These are phyloP conservation scores for Hebeloma cylindrosporum DNA, from an alignment of 768 basidiomycete genomes.

Conservation along the genomic window DNA sequence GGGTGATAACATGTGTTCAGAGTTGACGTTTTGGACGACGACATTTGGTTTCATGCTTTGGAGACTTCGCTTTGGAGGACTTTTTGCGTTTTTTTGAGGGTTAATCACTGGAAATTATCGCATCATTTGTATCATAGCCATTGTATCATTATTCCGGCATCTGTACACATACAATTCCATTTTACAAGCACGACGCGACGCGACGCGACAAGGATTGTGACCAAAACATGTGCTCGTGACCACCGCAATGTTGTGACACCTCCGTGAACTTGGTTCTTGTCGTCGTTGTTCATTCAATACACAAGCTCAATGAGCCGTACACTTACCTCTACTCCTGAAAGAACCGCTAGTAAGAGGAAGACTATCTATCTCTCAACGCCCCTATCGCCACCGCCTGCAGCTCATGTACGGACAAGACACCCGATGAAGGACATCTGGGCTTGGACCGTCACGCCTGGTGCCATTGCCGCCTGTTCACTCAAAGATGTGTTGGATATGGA, in stretches of 20 bases:
- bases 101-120: not conserved
- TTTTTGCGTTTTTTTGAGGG: not conserved
- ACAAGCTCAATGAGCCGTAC: constrained; percentile 34
- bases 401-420: constrained; percentile 2
- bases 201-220: no score
- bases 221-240: no score
- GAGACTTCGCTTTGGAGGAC: not conserved
- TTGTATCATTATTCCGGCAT: no score
- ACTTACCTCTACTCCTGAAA: constrained; percentile 12
- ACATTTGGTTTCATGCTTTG: not conserved
- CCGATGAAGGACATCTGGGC: constrained; percentile 37
- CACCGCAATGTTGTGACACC: no score
- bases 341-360: constrained; percentile 2
- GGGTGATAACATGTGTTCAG: not conserved
- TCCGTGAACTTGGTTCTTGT: no score
- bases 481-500: constrained; percentile 52
- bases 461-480: constrained; percentile 55
- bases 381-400: not conserved
- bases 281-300: no score
- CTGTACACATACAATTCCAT: no score
- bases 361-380: constrained; percentile 19
- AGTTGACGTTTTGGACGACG: not conserved
- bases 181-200: no score
- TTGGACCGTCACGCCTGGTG: constrained; percentile 59
- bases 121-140: not conserved